phyloP scores from a whole-genome alignment of 257 asterid species.

The Nicotiana sylvestris region DNA sequence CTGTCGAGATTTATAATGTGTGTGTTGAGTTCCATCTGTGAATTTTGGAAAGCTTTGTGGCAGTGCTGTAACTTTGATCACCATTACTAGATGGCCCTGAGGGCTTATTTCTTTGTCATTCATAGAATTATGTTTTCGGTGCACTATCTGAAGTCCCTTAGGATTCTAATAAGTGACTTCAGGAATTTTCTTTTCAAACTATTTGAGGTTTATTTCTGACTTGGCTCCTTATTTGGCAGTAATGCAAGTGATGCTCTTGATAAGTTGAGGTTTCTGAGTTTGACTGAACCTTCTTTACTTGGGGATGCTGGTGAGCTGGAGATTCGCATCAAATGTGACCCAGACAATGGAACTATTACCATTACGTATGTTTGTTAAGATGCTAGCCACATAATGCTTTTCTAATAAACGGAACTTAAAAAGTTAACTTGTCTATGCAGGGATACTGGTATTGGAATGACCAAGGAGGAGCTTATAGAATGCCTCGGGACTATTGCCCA shows the following conservation, averaged over 20 bases:
- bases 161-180: no score
- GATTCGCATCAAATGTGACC: constrained; percentile 85
- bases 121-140: no score
- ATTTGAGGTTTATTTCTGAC: not conserved
- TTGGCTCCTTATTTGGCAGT: constrained; percentile 33
- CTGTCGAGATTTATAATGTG: not conserved
- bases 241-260: constrained; percentile 99
- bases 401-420: not conserved
- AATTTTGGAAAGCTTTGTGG: no score
- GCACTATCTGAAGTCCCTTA: no score
- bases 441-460: constrained; percentile 97
- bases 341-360: constrained; percentile 85
- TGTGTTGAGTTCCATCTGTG: not conserved
- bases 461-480: constrained; percentile 90
- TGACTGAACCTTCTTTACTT: constrained; percentile 78
- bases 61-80: no score
- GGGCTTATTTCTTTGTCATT: no score
- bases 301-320: constrained; percentile 82
- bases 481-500: constrained; percentile 99
- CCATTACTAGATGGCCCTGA: no score
- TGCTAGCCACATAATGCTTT: not conserved
- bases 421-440: constrained; percentile 22
- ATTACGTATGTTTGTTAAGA: constrained; percentile 43
- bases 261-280: constrained; percentile 84
- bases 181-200: not conserved